A percentile compares a stretch with the other conserved stretches of the same genome.
phyloP scores from a whole-genome alignment of 2,329 filamentous ascomycete species.

The Celoporthe dispersa region DNA sequence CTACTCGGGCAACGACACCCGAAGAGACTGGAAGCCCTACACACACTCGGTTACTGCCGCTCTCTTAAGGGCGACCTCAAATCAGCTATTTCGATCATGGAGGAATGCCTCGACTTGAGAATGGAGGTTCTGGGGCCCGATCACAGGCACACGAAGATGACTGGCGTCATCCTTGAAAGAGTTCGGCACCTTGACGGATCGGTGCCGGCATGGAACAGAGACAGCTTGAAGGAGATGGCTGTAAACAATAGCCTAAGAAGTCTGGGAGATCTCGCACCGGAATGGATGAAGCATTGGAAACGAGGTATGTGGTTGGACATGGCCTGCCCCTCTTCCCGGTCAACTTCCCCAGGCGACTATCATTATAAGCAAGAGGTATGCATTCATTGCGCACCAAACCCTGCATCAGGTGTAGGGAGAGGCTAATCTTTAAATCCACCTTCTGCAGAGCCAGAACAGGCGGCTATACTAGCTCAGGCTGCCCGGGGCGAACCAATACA shows the following conservation, averaged over 20 bases:
- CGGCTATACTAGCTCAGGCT: background rate
- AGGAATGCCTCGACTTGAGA: background rate
- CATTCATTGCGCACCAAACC: too few relatives aligned
- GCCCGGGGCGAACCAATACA: slow-evolving; percentile 6
- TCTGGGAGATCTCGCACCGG: slow-evolving; percentile 15
- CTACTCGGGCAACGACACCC: background rate
- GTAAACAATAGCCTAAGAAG: background rate
- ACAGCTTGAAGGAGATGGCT: background rate
- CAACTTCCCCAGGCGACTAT: background rate
- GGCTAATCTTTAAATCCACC: background rate
- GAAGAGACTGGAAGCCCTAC: background rate
- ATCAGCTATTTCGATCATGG: background rate
- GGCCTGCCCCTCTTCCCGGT: background rate
- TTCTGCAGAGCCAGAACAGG: background rate
- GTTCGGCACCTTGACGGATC: background rate
- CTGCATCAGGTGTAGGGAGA: too few relatives aligned
- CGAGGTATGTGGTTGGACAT: background rate
- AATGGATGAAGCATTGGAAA: slow-evolving; percentile 20
- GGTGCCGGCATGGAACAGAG: background rate
- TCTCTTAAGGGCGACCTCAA: background rate
- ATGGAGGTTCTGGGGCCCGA: background rate
- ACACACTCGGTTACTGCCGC: background rate
- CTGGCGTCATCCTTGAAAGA: background rate
- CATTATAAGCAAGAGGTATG: background rate
- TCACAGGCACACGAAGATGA: background rate